Evolutionary conservation across 2,329 filamentous ascomycete species (phyloP), one percentile per base, ranked within the genome.

Genomic region (Monilinia laxa): DNA sequence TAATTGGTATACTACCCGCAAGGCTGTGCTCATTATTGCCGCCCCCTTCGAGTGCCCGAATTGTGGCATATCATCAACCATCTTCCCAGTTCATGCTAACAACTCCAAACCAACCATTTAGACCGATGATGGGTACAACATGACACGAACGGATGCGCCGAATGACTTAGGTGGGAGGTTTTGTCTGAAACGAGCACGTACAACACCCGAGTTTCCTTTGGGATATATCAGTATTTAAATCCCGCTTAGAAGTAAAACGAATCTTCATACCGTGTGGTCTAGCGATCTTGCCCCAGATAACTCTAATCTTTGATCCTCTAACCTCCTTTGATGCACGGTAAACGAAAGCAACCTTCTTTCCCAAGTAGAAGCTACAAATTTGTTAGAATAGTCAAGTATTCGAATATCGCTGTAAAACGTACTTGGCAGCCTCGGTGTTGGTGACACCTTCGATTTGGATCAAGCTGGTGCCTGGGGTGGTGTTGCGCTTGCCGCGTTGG

Each of bases 401-500:
- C 35, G 16, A 53, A 47, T 49, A 54, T 67, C 23, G 23, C 40
- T 51, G 53, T 55, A 63, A 42, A 71, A 85, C 87, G 75, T 90
- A 93, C 88, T 89, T 91, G 82, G 95, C 94, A 80, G 90, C 92
- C 78, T 91, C 85, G 78, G 90, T 88, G 86, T 91, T 87, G 78
- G 96, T 93, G 78, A 98, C 95, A 82, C 94, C 94, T 87, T 99
- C 94, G 79, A 99, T 96, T 89, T 97, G 95, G 85, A 99, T 90
- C 83, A 98, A 87, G 81, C 91, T 91, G 77, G 91, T 96, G 84
- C 90, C 89, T 77, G 94, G 90, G 86, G 91, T 93, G 80, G 89
- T 93, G 84, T 87, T 90, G 84, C 92, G 91, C 87, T 96, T 94
- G 81, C 90, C 90, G 83, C 94, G 91, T 87, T 96, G 90, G 87